Evolutionary conservation across 192 early-diverging fungal species (phyloP), one percentile per base, ranked within the genome.

Genomic region (Entomortierella chlamydospora): DNA sequence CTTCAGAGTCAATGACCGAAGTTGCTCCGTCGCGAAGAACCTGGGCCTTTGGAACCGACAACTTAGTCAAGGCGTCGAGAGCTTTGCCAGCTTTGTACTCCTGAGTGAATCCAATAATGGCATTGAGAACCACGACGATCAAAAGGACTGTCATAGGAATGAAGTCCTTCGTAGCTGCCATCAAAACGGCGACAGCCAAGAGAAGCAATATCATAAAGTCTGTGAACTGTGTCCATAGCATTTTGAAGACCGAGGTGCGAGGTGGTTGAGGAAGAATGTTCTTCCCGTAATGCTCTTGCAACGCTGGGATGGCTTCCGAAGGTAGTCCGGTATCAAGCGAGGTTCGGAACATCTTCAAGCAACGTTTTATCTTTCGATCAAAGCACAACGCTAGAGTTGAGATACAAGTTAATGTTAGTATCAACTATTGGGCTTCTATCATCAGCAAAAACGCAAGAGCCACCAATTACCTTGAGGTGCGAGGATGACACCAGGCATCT

Each of bases 121-220:
- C 89, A 83, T 99, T 99, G 50, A 97, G 72, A 22, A 91, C 79
- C 42, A 97, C 94, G 34, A 99, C 83, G 12, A 86, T 90, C 39
- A 93, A 47, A 15, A 82, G 53, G 22, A 85, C 82, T 11, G 66
- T 39, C 91, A 87, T 94, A 22, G 90, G 91, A 45, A 94, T 93
- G 82, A 89, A 96, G 69, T 96, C 95, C 71, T 95, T 88, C 26
- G 92, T 86, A 31, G 95, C 93, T 0, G 90, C 96, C 61, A 94
- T 94, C 30, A 94, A 88, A 50, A 97, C 83, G 34, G 93, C 89
- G 1, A 93, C 95, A 12, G 88, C 86, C 43, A 95, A 86, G 31
- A 98, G 85, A 51, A 99, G 91, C 50, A 99, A 57, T 34, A 99
- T 93, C 95, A 99, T 99, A 72, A 97, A 92, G 70, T 99, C 96